Evolutionary conservation across 129 eudicot species (phyloP), one percentile per base, ranked within the genome.

Genomic region (Calendula officinalis): DNA sequence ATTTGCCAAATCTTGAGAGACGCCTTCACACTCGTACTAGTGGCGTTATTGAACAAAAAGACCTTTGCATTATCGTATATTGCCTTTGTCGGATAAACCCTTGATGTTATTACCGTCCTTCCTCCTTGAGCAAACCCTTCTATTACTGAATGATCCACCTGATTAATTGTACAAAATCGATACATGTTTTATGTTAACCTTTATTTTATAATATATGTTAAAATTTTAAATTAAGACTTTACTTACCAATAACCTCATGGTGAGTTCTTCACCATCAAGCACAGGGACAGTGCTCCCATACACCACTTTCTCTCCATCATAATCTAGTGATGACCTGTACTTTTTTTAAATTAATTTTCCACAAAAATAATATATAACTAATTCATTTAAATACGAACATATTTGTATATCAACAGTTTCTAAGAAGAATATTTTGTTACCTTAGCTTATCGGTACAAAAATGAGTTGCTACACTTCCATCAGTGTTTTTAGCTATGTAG

Each of bases 101-200:
- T 72, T 14, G 97, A 84, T 5, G 97, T 84, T 14, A 86, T 86
- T 7, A 76, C 85, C 7, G 80, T 84, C 65, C 97, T 80, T 56
- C 97, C 97, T 62, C 92, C 95, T 80, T 84, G 92, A 11, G 79
- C 97, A 71, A 90, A 90, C 41, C 87, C 85, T 66, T 90, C 97
- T 5, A 90, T 79, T 3, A 90, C 76, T 4, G 97, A 90, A 64
- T 90, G 97, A 82, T 90, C 97, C 62, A 90, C 97, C 95, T 90
- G 10, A 51, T 53, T 17, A 17, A 7, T 17, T 3, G 27, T 12
- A 70, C 7, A 38, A 39, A 0, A 3, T 3, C 22, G 2, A 39
- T 9, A 60, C 3, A 36, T 38, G 3, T 32, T 1, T 61, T 4
- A 40, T 15, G 15, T 47, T 16, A n/a, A 1, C 6, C 12, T 47